These are phyloP conservation scores for Colletotrichum siamense DNA, from an alignment of 2,329 filamentous ascomycete species.

Conservation along the genomic window DNA sequence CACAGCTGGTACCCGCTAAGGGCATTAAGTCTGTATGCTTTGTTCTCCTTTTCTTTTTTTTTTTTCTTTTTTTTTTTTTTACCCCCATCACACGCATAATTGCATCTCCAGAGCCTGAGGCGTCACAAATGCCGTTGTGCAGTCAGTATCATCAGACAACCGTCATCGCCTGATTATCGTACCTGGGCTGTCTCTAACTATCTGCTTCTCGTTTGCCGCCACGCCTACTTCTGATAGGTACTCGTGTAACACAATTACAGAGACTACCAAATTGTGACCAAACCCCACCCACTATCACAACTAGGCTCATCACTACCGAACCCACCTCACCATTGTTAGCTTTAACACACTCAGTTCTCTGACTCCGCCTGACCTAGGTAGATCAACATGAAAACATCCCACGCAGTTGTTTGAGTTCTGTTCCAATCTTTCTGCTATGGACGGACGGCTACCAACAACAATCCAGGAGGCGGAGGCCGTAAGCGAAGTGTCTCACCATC, in stretches of 20 bases:
- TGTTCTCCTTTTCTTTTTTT: too few relatives aligned
- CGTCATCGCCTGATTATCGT: not conserved
- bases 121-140: not conserved
- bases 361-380: not conserved
- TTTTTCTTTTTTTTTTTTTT: not conserved
- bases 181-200: not conserved
- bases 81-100: not conserved
- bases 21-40: too few relatives aligned
- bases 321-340: not conserved
- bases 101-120: not conserved
- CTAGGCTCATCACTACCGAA: not conserved
- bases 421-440: not conserved
- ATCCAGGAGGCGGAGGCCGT: conserved; percentile 19
- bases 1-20: too few relatives aligned
- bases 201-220: not conserved
- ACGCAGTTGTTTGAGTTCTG: not conserved
- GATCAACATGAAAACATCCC: not conserved
- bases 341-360: not conserved
- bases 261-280: not conserved
- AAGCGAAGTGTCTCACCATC: not conserved
- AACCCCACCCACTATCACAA: not conserved
- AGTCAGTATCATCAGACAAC: not conserved
- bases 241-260: not conserved
- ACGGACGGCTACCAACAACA: conserved; percentile 10
- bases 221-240: not conserved